Percentiles rank a stretch among this genome's conserved stretches.
These are phyloP conservation scores for Trichoderma pleuroti DNA, from an alignment of 2,329 filamentous ascomycete species.

Conservation along the genomic window DNA sequence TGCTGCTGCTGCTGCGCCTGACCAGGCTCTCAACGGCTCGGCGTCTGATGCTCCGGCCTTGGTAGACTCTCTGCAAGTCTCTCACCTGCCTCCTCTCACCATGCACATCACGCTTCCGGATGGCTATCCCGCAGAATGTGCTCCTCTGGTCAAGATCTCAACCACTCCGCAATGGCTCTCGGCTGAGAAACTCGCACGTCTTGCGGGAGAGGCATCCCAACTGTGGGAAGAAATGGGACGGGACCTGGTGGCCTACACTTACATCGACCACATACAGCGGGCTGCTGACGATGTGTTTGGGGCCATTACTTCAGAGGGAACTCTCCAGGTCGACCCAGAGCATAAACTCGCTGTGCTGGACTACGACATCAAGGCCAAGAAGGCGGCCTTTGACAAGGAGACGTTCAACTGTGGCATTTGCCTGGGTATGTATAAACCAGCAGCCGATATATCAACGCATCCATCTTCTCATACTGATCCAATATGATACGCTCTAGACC, in stretches of 20 bases:
- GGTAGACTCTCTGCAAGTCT: slow-evolving; percentile 48
- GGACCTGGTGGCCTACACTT: slow-evolving; percentile 58
- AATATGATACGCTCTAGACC: slow-evolving; percentile 51
- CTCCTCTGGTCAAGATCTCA: slow-evolving; percentile 50
- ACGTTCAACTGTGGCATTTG: slow-evolving; percentile 89
- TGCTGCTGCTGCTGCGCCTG: slow-evolving; percentile 36
- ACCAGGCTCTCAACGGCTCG: slow-evolving; percentile 1
- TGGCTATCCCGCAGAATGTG: slow-evolving; percentile 53
- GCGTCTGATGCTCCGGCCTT: slow-evolving; percentile 9
- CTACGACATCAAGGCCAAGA: slow-evolving; percentile 71
- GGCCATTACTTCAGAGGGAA: slow-evolving; percentile 46
- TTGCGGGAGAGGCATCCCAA: slow-evolving; percentile 48
- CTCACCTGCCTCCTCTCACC: slow-evolving; percentile 56
- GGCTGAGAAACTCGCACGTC: slow-evolving; percentile 40
- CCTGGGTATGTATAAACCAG: slow-evolving; percentile 47
- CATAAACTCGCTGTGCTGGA: slow-evolving; percentile 71
- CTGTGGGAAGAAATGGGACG: slow-evolving; percentile 62
- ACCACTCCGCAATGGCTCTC: slow-evolving; percentile 58
- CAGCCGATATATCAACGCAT: no score
- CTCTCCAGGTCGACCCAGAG: slow-evolving; percentile 50
- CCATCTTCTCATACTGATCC: slow-evolving; percentile 23
- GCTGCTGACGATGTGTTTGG: slow-evolving; percentile 59
- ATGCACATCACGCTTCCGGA: slow-evolving; percentile 53
- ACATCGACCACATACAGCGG: slow-evolving; percentile 61
- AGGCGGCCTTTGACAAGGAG: slow-evolving; percentile 72